Evolutionary conservation across 2,329 filamentous ascomycete genomes (phyloP), one percentile per base, ranked within the genome.

Genomic region (Cladophialophora yegresii): DNA sequence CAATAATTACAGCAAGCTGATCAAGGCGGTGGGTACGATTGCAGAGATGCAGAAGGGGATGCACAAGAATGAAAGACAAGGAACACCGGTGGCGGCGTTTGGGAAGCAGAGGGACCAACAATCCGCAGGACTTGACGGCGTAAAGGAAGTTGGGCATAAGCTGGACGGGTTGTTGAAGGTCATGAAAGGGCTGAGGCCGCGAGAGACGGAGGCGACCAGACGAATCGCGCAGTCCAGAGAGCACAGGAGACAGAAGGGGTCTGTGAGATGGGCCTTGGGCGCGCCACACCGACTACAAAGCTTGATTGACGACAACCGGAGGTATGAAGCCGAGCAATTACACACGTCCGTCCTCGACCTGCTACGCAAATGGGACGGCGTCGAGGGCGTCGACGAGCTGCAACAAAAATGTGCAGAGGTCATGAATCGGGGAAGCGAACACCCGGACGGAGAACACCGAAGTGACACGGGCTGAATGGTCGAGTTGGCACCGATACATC

Each of bases 1-100:
- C 76, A 93, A 99, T 76, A 99, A 99, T 75, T 99, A 98, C 77
- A 95, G 90, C 71, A 98, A 98, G 79, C 80, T 99, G 70, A 97
- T 99, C 70, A 86, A 89, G n/a, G 95, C 95, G 0, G 97, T 96
- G 10, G 93, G 96, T 77, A 98, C 93, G 2, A 99, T 99, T 73
- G 85, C 90, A 56, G 92, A 91, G 79, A 81, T 82, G 80, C 74
- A 80, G 33, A 73, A 72, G 63, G 81, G 78, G 63, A 81, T 82
- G 76, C 79, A 81, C 68, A 77, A 79, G 55, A 77, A 79, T 50
- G 36, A 32, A 74, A 78, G 81, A 66, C 77, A 79, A 47, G 73
- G 61, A 26, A 47, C 45, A n/a, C 74, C 77, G 76, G 49, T 45
- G 22, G 51, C n/a, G 9, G 51, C 58, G 26, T 12, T 61, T 54